Base-by-base conservation (phyloP, 331 rosid species). In the Cydonia oblonga region DNA sequence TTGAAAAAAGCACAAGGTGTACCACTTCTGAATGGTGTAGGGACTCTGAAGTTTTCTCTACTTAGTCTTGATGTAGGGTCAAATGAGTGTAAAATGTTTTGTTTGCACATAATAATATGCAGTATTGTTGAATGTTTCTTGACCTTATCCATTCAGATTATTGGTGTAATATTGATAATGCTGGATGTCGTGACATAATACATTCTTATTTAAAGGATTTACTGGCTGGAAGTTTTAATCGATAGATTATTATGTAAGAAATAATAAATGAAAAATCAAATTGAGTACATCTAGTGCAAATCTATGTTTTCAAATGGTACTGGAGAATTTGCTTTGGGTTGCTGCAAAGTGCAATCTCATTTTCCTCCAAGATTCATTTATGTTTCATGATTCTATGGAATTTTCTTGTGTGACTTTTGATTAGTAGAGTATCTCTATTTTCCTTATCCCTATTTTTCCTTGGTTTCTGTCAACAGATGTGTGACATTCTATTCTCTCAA, bases 401-500 rank as follows among this genome's bases (percentile, higher is more conserved):
- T 38, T 59, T 3, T 29, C 4, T 25, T 30, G 18, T 64, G 52
- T 14, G 4, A 5, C 20, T 62, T 25, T 71, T 9, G 9, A 2
- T 35, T 33, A 44, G 63, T 75, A 19, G 58, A 56, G 26, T 73
- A 69, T 49, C n/a, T n/a, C n/a, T n/a, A 26, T 10, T 44, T 40
- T 64, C 70, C 71, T 51, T 35, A 49, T 66, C 65, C 64, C 77
- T 60, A 62, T 35, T 71, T 76, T 49, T 69, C 51, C 76, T 63
- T 71, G 64, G 64, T 77, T 56, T 80, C 84, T 70, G 63, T 75
- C 49, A 68, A 81, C 97, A 95, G 99, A 95, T 91, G 97, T 91
- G 99, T 81, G 96, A 90, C 85, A 87, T 95, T 69, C 86, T 95
- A 32, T 91, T 95, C 86, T 95, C 99, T 65, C 99, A 91, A 78